Conservation (phyloP, 2,329 filamentous ascomycete species). For the Apiospora saccharicola region DNA sequence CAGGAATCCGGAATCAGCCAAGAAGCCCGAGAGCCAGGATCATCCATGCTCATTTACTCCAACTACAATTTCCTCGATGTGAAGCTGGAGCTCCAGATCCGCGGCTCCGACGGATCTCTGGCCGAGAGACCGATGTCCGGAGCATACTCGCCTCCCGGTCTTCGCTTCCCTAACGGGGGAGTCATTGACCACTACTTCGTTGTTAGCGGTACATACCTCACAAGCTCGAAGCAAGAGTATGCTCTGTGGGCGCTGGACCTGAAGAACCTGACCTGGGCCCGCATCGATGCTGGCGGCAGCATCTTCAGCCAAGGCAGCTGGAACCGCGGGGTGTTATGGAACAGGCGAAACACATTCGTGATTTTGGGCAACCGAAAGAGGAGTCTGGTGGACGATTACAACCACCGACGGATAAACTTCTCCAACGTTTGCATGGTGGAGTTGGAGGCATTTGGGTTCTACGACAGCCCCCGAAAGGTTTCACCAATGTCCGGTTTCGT, state of each 20-base stretch:
- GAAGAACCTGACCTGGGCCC: constrained; percentile 87
- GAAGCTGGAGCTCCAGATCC: constrained; percentile 91
- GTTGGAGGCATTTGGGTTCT: constrained; percentile 94
- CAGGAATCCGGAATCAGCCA: constrained; percentile 58
- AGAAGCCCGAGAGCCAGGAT: constrained; percentile 64
- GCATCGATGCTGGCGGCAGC: constrained; percentile 92
- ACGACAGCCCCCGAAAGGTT: constrained; percentile 88
- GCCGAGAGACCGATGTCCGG: constrained; percentile 90
- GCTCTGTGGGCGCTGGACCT: constrained; percentile 95
- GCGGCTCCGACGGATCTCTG: constrained; percentile 82
- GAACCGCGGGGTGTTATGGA: constrained; percentile 96
- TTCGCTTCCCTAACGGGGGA: constrained; percentile 95
- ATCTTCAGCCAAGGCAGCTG: constrained; percentile 98
- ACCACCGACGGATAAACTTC: constrained; percentile 97
- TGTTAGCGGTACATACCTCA: constrained; percentile 95
- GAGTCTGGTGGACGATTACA: constrained; percentile 96
- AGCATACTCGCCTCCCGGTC: constrained; percentile 84
- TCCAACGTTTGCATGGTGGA: constrained; percentile 97
- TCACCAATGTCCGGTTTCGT: constrained; percentile 82
- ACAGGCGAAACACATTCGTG: constrained; percentile 91
- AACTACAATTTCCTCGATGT: constrained; percentile 99
- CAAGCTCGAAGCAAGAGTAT: constrained; percentile 97
- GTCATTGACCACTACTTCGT: constrained; percentile 97
- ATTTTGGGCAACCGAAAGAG: constrained; percentile 93
- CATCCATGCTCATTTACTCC: constrained; percentile 94